These are phyloP conservation scores for Ilyonectria destructans DNA, from an alignment of 2,329 filamentous ascomycete genomes.

Conservation along the genomic window DNA sequence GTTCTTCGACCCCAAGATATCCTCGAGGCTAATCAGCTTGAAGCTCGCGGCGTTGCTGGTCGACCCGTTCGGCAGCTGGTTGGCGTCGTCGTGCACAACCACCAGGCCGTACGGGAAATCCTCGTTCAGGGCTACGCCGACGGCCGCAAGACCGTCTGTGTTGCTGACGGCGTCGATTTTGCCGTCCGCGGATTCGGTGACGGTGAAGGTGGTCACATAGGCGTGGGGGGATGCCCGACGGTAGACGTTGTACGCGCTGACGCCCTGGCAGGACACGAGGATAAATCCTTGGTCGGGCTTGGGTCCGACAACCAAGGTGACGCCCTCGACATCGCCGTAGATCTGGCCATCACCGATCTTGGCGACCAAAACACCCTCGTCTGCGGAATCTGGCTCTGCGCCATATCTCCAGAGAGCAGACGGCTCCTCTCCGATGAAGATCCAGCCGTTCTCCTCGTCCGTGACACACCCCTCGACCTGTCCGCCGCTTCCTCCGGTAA, in stretches of 20 bases:
- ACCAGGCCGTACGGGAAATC: conserved; percentile 63
- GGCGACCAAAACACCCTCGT: conserved; percentile 56
- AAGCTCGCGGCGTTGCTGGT: conserved; percentile 66
- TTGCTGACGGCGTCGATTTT: conserved; percentile 67
- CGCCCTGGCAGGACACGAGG: conserved; percentile 68
- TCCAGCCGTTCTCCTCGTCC: conserved; percentile 66
- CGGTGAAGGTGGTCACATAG: conserved; percentile 66
- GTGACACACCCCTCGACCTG: conserved; percentile 70
- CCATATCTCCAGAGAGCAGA: conserved; percentile 68
- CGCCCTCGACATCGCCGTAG: conserved; percentile 69
- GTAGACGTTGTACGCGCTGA: conserved; percentile 69
- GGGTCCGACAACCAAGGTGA: conserved; percentile 65
- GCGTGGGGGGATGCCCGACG: conserved; percentile 64
- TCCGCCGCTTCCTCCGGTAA: conserved; percentile 66
- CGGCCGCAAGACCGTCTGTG: conserved; percentile 67
- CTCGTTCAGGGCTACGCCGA: conserved; percentile 60
- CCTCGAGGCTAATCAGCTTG: conserved; percentile 63
- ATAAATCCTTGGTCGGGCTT: conserved; percentile 64
- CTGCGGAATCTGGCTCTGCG: conserved; percentile 63
- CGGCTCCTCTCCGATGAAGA: conserved; percentile 69
- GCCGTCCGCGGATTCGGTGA: conserved; percentile 59
- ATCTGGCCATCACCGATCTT: conserved; percentile 64
- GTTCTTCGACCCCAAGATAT: conserved; percentile 54
- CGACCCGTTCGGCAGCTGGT: conserved; percentile 63
- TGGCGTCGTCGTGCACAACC: conserved; percentile 70